Evolutionary conservation across 1,284 basidiomycete genomes (phyloP), one percentile per base, ranked within the genome.

Genomic region (Dichomitus squalens): DNA sequence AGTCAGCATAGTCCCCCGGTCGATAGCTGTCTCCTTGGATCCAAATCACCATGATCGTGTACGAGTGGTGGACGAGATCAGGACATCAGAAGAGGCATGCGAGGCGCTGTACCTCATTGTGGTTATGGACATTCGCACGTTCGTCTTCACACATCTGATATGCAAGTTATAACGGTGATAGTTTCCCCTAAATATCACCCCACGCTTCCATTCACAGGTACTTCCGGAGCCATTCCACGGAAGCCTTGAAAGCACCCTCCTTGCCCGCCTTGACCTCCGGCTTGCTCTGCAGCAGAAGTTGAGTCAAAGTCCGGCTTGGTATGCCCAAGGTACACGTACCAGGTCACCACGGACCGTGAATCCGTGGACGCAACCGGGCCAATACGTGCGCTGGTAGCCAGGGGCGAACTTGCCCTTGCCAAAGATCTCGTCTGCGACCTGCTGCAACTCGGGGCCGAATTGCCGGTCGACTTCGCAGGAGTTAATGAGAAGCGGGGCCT

Each of bases 331-430:
- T 20, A n/a, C 11, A 61, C 67, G 31, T 38, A 71, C 71, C 53
- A 74, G 59, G 50, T 75, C 73, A 11, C 73, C 72, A 40, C 72
- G 69, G 14, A 80, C 74, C 4, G 81, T 75, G 64, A 86, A 87
- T 0, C 85, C 85, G 61, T 87, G 85, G 0, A 59, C 66, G 40
- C 76, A 79, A 0, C 79, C 78, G 0, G 66, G 65, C 67, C 75
- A 81, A 68, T 80, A 72, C 44, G 71, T 69, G 56, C 80, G 71
- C 62, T 70, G 71, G 68, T 81, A 79, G 0, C 77, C 74, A 1
- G 72, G 72, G 3, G 72, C 68, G 29, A 72, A 73, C 49, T 73
- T 69, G 16, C 75, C 71, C 34, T 64, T 72, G 12, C 74, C 77
- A 25, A 84, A 68, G 48, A 83, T 71, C 29, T 70, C 63, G 39